phyloP scores from a whole-genome alignment of 805 yeast species.

The Pichia pseudocactophila region DNA sequence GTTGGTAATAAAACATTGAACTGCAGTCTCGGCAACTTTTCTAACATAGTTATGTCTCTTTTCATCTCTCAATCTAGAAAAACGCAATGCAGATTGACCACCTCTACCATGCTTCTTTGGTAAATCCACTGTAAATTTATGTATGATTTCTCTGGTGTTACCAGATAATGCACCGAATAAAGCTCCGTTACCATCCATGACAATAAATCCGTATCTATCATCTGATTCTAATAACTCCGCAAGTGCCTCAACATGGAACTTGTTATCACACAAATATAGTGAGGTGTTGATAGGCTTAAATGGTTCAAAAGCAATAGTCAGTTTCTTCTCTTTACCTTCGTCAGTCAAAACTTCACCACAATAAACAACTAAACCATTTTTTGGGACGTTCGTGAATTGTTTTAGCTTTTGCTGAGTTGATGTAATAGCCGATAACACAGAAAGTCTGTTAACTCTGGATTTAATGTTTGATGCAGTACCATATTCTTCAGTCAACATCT shows the following conservation, averaged over 20 bases:
- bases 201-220: constrained; percentile 93
- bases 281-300: constrained; percentile 99
- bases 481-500: constrained; percentile 94
- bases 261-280: constrained; percentile 90
- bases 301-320: constrained; percentile 96
- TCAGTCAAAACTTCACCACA: constrained; percentile 98
- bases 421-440: constrained; percentile 93
- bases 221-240: constrained; percentile 91
- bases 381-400: constrained; percentile 81
- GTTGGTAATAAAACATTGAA: constrained; percentile 88
- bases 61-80: constrained; percentile 97
- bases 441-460: constrained; percentile 92
- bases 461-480: constrained; percentile 98
- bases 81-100: constrained; percentile 99
- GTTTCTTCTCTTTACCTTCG: constrained; percentile 95
- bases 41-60: constrained; percentile 98
- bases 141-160: constrained; percentile 91
- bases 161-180: constrained; percentile 93
- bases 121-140: constrained; percentile 92
- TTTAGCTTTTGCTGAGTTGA: constrained; percentile 96
- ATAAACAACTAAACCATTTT: constrained; percentile 89
- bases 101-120: constrained; percentile 99
- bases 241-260: constrained; percentile 95
- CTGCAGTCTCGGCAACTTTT: constrained; percentile 97
- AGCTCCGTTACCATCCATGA: constrained; percentile 99